A percentile compares a stretch with the other conserved stretches of the same genome.
These are phyloP conservation scores for Sambucus nigra DNA, from an alignment of 129 eudicot species.

Conservation along the genomic window DNA sequence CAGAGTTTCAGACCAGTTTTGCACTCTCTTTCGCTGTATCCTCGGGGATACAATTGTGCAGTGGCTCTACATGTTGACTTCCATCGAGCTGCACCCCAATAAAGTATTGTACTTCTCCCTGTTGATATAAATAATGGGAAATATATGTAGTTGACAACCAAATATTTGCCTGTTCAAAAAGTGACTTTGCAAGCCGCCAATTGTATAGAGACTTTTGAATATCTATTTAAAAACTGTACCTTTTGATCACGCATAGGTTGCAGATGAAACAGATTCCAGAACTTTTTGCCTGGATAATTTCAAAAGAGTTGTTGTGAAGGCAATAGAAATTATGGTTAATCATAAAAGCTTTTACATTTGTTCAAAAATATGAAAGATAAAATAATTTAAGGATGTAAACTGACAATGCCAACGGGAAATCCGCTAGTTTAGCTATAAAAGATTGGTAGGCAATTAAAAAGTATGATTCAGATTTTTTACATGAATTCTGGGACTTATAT, in stretches of 20 bases:
- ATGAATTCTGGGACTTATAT: no score
- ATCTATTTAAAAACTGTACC: slow-evolving; percentile 26
- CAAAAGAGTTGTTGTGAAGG: no score
- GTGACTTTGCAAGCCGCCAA: background rate
- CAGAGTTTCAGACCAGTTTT: slow-evolving; percentile 42
- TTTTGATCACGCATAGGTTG: slow-evolving; percentile 99
- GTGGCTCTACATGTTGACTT: slow-evolving; percentile 95
- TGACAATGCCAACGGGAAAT: no score
- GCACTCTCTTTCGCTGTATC: slow-evolving; percentile 63
- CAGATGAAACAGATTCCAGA: slow-evolving; percentile 96
- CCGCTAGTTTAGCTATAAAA: no score
- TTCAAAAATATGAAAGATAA: no score
- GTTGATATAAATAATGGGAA: slow-evolving; percentile 3
- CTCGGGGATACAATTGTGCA: slow-evolving; percentile 77
- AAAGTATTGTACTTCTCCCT: slow-evolving; percentile 98
- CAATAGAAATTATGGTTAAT: no score
- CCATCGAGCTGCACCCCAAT: slow-evolving; percentile 98
- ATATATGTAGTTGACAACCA: background rate
- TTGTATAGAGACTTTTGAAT: background rate
- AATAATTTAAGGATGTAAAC: no score
- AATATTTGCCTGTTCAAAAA: background rate
- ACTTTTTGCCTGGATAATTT: slow-evolving; percentile 69
- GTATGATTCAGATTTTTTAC: no score
- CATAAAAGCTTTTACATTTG: no score
- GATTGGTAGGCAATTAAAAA: no score